Base-by-base conservation (phyloP, 306 rosid genomes). In the Aeschynomene evenia region DNA sequence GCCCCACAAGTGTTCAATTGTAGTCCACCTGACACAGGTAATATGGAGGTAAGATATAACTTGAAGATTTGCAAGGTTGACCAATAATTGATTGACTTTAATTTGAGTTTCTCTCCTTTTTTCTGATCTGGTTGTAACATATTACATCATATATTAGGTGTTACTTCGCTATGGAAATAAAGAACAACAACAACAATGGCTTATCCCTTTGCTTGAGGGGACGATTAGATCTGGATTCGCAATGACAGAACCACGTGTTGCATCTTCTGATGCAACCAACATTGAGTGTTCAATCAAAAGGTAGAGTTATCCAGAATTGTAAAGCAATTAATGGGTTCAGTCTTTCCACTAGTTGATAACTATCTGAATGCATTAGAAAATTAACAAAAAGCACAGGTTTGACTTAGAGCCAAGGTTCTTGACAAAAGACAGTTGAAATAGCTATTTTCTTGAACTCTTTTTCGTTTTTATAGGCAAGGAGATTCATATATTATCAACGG, bases 1-100 rank as follows among this genome's bases (percentile, higher is more conserved):
- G 97, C 99, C 60, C 99, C 97, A 11, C 99, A 87, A 76, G 81
- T 94, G 60, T 94, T 94, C 73, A 94, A 94, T 53, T 94, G 99
- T 71, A 87, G 88, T 24, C 85, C 97, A 39, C 99, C 99, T 37
- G 99, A 89, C 86, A 94, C 99, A 0, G 99, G 99, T 63, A 94
- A 94, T 77, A 94, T 91, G 99, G 99, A 94, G 96, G 99, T 94
- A 79, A 73, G 82, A 54, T 74, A 72, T 56, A 42, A 79, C 34
- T 65, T 69, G 12, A n/a, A 58, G 43, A 23, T 76, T 60, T 33
- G 16, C 53, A 67, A 16, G 59, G 40, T 46, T 71, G 59, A 63
- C 51, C 43, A 15, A 53, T 78, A 36, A 29, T 45, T 72, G 51
- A 8, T 24, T 46, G 26, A 42, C 23, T 60, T 24, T 22, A 31